Conservation (phyloP, 768 basidiomycete species). For the Exidia glandulosa region DNA sequence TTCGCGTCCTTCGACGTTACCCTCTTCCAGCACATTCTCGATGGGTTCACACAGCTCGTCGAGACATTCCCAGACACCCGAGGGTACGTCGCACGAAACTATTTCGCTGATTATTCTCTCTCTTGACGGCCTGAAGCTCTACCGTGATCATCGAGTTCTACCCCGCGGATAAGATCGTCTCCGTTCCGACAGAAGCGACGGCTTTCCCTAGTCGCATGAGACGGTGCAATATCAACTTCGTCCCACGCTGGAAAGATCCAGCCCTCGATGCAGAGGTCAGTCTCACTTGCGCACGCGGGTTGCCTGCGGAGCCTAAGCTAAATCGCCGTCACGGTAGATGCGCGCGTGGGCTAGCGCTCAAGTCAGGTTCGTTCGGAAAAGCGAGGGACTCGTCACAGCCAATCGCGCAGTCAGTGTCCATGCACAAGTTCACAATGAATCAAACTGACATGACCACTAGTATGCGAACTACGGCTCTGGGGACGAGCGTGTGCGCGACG, state of each 20-base stretch:
- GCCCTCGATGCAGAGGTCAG: neutral
- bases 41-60: neutral
- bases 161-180: conserved; percentile 1
- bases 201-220: neutral
- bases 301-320: too few relatives aligned
- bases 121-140: neutral
- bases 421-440: neutral
- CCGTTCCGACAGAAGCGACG: neutral
- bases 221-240: neutral
- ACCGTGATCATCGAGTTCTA: neutral
- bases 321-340: too few relatives aligned
- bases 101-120: too few relatives aligned
- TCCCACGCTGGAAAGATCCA: neutral
- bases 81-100: too few relatives aligned
- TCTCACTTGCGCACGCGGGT: neutral
- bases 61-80: too few relatives aligned
- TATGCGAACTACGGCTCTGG: conserved; percentile 1
- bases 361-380: neutral
- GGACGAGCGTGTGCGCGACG: neutral
- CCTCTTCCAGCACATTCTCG: neutral
- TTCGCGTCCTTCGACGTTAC: neutral
- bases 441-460: neutral
- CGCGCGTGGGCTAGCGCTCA: neutral
- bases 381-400: neutral
- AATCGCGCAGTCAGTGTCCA: neutral